Evolutionary conservation across 164 flowering plant genomes (phyloP).

Genomic region (Cinnamomum chago): DNA sequence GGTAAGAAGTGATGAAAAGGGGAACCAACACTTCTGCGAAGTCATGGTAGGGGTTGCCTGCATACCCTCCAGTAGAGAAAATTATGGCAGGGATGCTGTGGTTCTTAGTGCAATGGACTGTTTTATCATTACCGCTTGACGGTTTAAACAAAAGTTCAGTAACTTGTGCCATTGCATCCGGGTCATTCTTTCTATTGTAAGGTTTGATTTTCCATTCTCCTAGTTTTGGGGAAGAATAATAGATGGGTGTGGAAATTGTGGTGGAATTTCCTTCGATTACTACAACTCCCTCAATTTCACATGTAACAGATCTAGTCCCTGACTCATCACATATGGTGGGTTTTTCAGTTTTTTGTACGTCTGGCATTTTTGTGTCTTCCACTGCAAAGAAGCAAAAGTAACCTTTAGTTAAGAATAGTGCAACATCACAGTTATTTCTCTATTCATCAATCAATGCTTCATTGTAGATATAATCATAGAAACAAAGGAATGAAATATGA

Average conservation of each 20-base stretch:
- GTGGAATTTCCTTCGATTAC: constrained; percentile 54
- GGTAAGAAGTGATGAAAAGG: constrained; percentile 40
- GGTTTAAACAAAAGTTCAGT: constrained; percentile 31
- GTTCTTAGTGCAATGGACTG: constrained; percentile 37
- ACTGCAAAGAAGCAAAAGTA: background rate
- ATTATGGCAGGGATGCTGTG: constrained; percentile 57
- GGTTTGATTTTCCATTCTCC: constrained; percentile 50
- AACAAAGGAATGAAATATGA: background rate
- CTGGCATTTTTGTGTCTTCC: constrained; percentile 4
- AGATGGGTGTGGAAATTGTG: constrained; percentile 31
- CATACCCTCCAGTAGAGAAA: constrained; percentile 66
- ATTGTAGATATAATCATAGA: no score
- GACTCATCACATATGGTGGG: constrained; percentile 25
- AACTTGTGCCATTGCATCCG: constrained; percentile 33
- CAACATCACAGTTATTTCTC: background rate
- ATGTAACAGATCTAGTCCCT: constrained; percentile 35
- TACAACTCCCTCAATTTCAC: constrained; percentile 48
- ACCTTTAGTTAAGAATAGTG: background rate
- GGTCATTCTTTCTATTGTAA: constrained; percentile 55
- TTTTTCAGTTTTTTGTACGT: constrained; percentile 3
- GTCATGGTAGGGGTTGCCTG: constrained; percentile 71
- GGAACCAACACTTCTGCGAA: constrained; percentile 66
- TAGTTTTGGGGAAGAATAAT: constrained; percentile 14
- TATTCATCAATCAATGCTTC: no score
- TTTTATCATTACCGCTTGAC: background rate